Evolutionary conservation across 371 early-diverging fungal species (phyloP), one percentile per base, ranked within the genome.

Genomic region (Mortierella sp.): DNA sequence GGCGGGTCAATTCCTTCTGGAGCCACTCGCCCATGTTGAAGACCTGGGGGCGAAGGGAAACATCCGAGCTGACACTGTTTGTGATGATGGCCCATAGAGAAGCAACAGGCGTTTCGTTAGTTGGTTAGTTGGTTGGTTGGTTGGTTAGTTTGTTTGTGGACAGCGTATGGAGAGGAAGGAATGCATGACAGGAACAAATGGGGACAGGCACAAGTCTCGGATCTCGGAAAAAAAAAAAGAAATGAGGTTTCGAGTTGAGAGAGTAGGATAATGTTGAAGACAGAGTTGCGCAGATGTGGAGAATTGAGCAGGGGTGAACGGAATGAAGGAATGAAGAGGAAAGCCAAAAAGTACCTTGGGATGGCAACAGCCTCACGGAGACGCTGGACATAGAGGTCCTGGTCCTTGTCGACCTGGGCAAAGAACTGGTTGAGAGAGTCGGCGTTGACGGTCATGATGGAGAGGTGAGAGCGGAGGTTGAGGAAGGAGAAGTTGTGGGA

Each of bases 341-440:
- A n/a, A n/a, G n/a, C n/a, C n/a, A n/a, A n/a, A n/a, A n/a, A n/a
- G 67, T 89, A 92, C 93, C 92, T 91, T 57, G 96, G 94, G 66
- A 98, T 97, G 48, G 94, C 96, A 26, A 98, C 98, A 37, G 89
- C 94, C 83, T 97, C 96, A 56, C 92, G 91, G 62, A 98, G 91
- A 72, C 92, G 86, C 60, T 93, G 89, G 74, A 98, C 87, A 80
- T 93, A 97, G 77, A 86, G 83, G 63, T 90, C 83, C 80, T 94
- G 91, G 84, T 94, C 89, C 70, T 90, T 79, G 72, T 95, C 93
- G 65, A 97, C 91, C 75, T 92, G 90, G 21, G 88, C 87, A 80
- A 93, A 91, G 83, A 90, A 89, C 72, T 86, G 61, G 66, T 63
- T 72, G 60, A 77, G 68, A 23, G 43, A 44, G 21, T 59, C 59